Evolutionary conservation across 202 grass and related monocot genomes (phyloP), one percentile per base, ranked within the genome.

Genomic region (Setaria viridis): DNA sequence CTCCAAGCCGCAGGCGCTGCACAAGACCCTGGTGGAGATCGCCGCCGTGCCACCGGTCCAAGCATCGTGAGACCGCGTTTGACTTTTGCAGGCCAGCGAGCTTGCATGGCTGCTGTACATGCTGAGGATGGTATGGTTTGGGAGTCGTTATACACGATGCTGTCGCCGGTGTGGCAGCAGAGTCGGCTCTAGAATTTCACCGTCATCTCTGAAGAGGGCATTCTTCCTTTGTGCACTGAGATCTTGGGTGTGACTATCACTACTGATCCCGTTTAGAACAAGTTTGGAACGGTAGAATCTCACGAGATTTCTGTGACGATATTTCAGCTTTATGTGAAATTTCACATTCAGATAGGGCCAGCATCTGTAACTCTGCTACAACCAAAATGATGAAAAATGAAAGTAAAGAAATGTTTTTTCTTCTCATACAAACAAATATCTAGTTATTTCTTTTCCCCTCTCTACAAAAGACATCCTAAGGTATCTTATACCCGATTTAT

Each of bases 1-100:
- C 88, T 99, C 97, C 5, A 96, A 91, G 86, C 97, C 97, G 0
- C 97, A 94, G 67, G 93, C 93, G 55, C 84, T 99, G 72, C 92
- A 99, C 88, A 99, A 85, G 62, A 39, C 91, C 0, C 83, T 99
- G 4, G 90, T 94, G 20, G 97, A 99, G 87, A 89, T 99, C 25
- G 88, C 97, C 30, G 37, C 87, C 39, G 73, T 91, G 67, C 66
- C 90, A 1, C 73, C 85, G 33, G 53, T 46, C 42, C 67, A 72
- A 77, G 73, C 82, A 5, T 80, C 79, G 11, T 92, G 71, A 92
- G 74, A 75, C 13, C 12, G 16, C 20, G 11, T 48, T 48, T 30
- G 20, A 43, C n/a, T 43, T 81, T 79, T 41, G 68, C 9, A 5
- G 13, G 72, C 37, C 16, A 48, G 17, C 2, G 83, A 77, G 14